Base-by-base conservation (phyloP, 805 yeast species). In the Candida sonorensis region DNA sequence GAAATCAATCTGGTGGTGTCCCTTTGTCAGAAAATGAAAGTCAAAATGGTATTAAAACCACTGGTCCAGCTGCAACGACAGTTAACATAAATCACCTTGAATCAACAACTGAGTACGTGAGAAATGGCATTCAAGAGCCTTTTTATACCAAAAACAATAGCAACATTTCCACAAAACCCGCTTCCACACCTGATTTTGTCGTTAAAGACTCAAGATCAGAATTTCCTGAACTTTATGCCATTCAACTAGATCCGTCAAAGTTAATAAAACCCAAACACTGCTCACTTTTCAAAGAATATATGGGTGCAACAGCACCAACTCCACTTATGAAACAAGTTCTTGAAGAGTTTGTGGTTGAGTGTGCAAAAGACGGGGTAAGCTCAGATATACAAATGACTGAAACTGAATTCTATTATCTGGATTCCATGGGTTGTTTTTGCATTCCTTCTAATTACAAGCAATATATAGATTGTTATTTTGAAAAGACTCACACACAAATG, bases 391-490 rank as follows among this genome's bases (percentile, higher is more conserved):
- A 26, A 2, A 23, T 53, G 20, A 44, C 42, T 23, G 23, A 30
- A 10, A 37, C 28, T 4, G 54, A 51, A 18, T 48, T 30, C 29
- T 30, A 33, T 4, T 50, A 49, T 24, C 27, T 55, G 20, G 40
- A 40, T 18, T 28, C 36, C 7, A 25, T 45, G 11, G 90, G 88
- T 5, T 85, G 88, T 6, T 83, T 83, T 46, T 57, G 72, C 30
- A 54, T 84, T 14, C 94, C 94, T 1, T 66, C 71, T 4, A 56
- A 66, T 11, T 69, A 78, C 35, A 71, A 69, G 41, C 81, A 74
- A 42, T 62, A 80, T 36, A 67, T 84, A 22, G 66, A 75, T 28
- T 55, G 69, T 29, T 84, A 70, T 55, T 84, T 84, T 45, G 70
- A 66, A 27, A 66, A 67, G 37, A 67, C 80, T 16, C 85, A 82